phyloP scores from a whole-genome alignment of 148 eudicot species.

The Linanthus parryae region DNA sequence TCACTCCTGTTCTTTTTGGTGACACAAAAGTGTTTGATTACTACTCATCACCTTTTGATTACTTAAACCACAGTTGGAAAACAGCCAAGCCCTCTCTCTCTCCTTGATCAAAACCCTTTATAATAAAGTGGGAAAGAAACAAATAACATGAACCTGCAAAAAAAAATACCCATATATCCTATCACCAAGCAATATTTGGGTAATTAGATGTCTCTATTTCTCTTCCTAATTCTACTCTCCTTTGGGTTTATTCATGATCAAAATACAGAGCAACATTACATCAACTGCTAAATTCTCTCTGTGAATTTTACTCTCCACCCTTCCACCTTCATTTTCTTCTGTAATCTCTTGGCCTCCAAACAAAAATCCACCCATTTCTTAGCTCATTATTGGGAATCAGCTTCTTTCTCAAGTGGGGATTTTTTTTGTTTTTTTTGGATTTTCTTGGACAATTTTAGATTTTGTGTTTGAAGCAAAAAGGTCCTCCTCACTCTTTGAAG shows the following conservation, averaged over 20 bases:
- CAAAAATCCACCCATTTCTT: constrained; percentile 3
- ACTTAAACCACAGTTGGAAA: constrained; percentile 3
- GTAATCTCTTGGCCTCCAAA: neutral
- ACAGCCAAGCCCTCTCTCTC: constrained; percentile 9
- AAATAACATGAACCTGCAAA: constrained; percentile 1
- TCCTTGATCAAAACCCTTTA: constrained; percentile 1
- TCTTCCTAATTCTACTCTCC: constrained; percentile 9
- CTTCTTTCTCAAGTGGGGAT: constrained; percentile 11
- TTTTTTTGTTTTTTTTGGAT: neutral
- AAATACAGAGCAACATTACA: neutral
- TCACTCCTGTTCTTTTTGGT: no score
- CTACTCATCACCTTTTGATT: constrained; percentile 10
- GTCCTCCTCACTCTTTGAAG: no score
- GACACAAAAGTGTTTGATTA: no score
- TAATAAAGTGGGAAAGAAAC: constrained; percentile 1
- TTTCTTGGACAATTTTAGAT: no score
- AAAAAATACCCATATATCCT: neutral
- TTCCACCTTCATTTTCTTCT: neutral
- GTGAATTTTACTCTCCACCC: neutral
- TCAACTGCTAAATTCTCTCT: neutral
- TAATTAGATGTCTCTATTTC: constrained; percentile 12
- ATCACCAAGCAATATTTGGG: neutral
- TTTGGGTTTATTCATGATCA: constrained; percentile 14
- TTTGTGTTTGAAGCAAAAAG: no score
- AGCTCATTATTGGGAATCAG: constrained; percentile 11